phyloP scores from a whole-genome alignment of 2,329 filamentous ascomycete genomes.

The Nothophoma quercina region DNA sequence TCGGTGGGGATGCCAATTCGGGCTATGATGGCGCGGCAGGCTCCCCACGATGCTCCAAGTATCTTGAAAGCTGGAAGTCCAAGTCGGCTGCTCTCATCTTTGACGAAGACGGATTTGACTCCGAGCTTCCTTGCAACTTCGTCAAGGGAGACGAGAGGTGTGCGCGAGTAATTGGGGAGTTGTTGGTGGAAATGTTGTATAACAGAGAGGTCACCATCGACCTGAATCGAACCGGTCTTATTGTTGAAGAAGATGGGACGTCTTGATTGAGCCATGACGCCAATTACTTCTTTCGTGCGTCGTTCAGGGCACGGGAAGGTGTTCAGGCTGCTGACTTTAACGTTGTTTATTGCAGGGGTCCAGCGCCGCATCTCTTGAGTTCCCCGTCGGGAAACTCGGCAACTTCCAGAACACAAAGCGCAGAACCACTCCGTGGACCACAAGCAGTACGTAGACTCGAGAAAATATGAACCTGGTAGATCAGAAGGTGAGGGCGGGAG shows the following conservation, averaged over 20 bases:
- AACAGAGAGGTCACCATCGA: neutral
- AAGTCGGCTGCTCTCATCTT: conserved; percentile 74
- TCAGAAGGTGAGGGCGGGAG: neutral
- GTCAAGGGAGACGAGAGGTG: conserved; percentile 63
- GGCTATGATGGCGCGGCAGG: conserved; percentile 65
- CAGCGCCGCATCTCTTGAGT: neutral
- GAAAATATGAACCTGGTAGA: neutral
- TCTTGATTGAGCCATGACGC: neutral
- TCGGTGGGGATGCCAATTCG: conserved; percentile 53
- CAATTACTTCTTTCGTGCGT: neutral
- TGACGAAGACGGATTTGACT: conserved; percentile 64
- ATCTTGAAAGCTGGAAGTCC: conserved; percentile 81
- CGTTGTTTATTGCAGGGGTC: neutral
- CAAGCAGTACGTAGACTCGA: neutral
- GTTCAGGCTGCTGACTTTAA: neutral
- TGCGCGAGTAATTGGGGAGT: conserved; percentile 65
- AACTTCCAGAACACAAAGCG: neutral
- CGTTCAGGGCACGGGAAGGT: neutral
- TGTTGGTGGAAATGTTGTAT: conserved; percentile 61
- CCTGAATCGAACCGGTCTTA: neutral
- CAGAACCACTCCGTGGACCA: neutral
- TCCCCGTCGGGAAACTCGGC: conserved; percentile 6
- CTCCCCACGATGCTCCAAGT: conserved; percentile 76
- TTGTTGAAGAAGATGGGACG: neutral
- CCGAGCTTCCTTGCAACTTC: conserved; percentile 65